Evolutionary conservation across 225 moss, liverwort and hornwort species (phyloP).

Genomic region (Marchantia paleacea): DNA sequence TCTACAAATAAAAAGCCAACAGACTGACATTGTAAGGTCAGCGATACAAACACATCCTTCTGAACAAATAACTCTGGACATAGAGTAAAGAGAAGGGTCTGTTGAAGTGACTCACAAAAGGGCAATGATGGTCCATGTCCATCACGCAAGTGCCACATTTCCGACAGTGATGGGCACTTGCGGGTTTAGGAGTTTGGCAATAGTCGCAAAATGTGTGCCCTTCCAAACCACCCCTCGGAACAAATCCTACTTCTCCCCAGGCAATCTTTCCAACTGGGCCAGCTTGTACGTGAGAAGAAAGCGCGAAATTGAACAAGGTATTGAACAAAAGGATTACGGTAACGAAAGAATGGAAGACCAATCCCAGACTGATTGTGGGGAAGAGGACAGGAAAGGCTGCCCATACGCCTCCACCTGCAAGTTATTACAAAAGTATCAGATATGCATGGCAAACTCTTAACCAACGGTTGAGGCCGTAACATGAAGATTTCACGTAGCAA

Average conservation of each 20-base stretch:
- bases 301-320: slow-evolving; percentile 68
- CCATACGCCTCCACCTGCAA: slow-evolving; percentile 78
- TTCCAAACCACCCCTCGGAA: slow-evolving; percentile 62
- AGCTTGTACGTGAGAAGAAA: slow-evolving; percentile 58
- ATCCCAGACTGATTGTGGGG: slow-evolving; percentile 48
- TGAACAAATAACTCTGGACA: not conserved
- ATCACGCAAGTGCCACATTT: slow-evolving; percentile 79
- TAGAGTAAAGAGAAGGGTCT: not conserved
- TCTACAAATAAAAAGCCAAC: too few species aligned
- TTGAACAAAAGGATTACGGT: slow-evolving; percentile 66
- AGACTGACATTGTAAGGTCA: not conserved
- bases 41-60: not conserved
- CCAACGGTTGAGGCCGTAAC: too few species aligned
- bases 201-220: slow-evolving; percentile 68
- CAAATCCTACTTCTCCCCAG: slow-evolving; percentile 71
- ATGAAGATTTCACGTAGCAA: too few species aligned
- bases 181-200: slow-evolving; percentile 83
- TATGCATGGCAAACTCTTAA: too few species aligned
- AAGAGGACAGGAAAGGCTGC: slow-evolving; percentile 74
- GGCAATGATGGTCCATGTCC: slow-evolving; percentile 98
- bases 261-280: slow-evolving; percentile 57
- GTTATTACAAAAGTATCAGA: not conserved
- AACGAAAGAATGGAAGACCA: slow-evolving; percentile 55
- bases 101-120: slow-evolving; percentile 63
- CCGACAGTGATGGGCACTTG: slow-evolving; percentile 80